Evolutionary conservation across 2,329 filamentous ascomycete species (phyloP).

Genomic region (Aspergillus intermedius): DNA sequence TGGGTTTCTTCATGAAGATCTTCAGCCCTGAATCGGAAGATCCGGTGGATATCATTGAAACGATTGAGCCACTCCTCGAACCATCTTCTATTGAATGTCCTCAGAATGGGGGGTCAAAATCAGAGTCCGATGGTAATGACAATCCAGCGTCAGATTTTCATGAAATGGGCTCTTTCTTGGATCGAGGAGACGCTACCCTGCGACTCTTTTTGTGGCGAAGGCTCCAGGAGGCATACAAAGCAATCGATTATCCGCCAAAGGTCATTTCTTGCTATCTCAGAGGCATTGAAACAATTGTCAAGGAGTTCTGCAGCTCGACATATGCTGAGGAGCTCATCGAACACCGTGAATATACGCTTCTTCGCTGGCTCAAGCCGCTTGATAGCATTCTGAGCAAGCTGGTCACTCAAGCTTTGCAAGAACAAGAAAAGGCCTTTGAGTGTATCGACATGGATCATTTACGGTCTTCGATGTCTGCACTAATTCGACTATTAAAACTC

Average conservation of each 20-base stretch:
- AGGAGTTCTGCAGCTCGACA: slow-evolving; percentile 58
- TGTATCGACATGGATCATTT: slow-evolving; percentile 78
- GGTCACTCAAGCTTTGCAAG: slow-evolving; percentile 61
- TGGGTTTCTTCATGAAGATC: slow-evolving; percentile 89
- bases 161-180: slow-evolving; percentile 80
- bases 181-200: slow-evolving; percentile 72
- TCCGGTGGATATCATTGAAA: slow-evolving; percentile 80
- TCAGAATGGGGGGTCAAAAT: slow-evolving; percentile 7
- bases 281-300: slow-evolving; percentile 75
- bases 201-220: slow-evolving; percentile 84
- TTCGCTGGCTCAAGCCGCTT: slow-evolving; percentile 71
- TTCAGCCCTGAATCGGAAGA: slow-evolving; percentile 79
- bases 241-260: slow-evolving; percentile 79
- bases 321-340: slow-evolving; percentile 51
- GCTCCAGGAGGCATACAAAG: slow-evolving; percentile 79
- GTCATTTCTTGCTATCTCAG: slow-evolving; percentile 80
- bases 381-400: slow-evolving; percentile 69
- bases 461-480: slow-evolving; percentile 61
- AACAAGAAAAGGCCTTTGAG: slow-evolving; percentile 62
- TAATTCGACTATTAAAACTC: slow-evolving; percentile 66
- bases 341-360: slow-evolving; percentile 62
- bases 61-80: slow-evolving; percentile 84
- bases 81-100: slow-evolving; percentile 40
- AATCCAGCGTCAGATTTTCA: slow-evolving; percentile 50
- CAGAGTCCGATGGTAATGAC: slow-evolving; percentile 25